Conservation (phyloP, 2,329 filamentous ascomycete species). For the Aschersonia sp. region DNA sequence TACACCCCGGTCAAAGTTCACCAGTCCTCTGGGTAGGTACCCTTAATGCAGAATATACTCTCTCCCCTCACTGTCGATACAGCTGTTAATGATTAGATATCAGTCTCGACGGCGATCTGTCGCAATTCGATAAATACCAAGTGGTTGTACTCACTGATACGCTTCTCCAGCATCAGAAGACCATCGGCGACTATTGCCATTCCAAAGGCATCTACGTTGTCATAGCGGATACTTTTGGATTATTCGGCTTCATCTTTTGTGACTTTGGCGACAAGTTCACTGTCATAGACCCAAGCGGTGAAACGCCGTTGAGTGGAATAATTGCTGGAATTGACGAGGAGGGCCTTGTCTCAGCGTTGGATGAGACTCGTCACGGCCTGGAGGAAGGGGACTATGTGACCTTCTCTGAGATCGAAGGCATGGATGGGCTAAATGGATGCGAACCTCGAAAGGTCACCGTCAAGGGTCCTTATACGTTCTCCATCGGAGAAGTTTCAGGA, state of each 20-base stretch:
- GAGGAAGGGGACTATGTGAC: conserved; percentile 96
- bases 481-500: conserved; percentile 81
- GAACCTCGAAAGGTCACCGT: conserved; percentile 85
- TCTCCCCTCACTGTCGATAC: conserved; percentile 3
- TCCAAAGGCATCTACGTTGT: conserved; percentile 85
- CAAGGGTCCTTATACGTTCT: conserved; percentile 94
- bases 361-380: conserved; percentile 87
- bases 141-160: conserved; percentile 83
- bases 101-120: conserved; percentile 62
- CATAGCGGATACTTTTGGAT: conserved; percentile 75
- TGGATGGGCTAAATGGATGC: conserved; percentile 73
- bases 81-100: background rate
- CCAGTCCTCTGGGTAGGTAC: conserved; percentile 34
- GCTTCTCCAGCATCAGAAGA: conserved; percentile 64
- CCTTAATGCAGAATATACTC: background rate
- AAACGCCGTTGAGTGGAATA: conserved; percentile 77
- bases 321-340: conserved; percentile 81
- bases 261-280: conserved; percentile 95
- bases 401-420: conserved; percentile 83
- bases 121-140: conserved; percentile 80
- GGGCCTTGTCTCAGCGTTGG: conserved; percentile 80
- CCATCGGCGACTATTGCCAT: conserved; percentile 87
- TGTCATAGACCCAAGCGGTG: conserved; percentile 77
- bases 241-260: conserved; percentile 93
- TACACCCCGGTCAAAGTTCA: conserved; percentile 86